phyloP scores from a whole-genome alignment of 2,329 filamentous ascomycete species.

The Curvularia hawaiiensis region DNA sequence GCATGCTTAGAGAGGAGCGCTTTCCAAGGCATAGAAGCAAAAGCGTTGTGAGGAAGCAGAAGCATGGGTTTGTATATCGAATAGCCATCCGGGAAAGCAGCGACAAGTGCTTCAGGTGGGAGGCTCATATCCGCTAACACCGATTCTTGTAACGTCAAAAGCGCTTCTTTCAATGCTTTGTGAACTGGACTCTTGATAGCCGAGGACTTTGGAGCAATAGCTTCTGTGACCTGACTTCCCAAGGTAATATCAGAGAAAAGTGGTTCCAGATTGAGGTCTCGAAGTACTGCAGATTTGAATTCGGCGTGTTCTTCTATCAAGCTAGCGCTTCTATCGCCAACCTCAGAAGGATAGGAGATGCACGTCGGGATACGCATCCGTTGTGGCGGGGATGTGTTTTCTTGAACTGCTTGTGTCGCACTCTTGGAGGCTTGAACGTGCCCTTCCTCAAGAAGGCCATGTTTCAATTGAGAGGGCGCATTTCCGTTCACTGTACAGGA shows the following conservation, averaged over 20 bases:
- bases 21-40: slow-evolving; percentile 46
- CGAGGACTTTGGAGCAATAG: background rate
- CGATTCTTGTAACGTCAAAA: slow-evolving; percentile 17
- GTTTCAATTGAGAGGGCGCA: background rate
- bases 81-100: slow-evolving; percentile 51
- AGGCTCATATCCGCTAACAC: slow-evolving; percentile 23
- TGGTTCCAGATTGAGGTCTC: slow-evolving; percentile 14
- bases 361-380: slow-evolving; percentile 33
- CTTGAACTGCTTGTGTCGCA: background rate
- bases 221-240: slow-evolving; percentile 8
- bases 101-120: slow-evolving; percentile 23
- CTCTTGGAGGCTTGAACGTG: background rate
- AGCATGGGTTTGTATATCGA: slow-evolving; percentile 63
- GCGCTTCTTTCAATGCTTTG: slow-evolving; percentile 25
- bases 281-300: slow-evolving; percentile 12
- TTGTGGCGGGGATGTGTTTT: background rate
- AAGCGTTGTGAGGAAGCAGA: slow-evolving; percentile 58
- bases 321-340: background rate
- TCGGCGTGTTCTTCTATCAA: background rate
- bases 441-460: slow-evolving; percentile 3
- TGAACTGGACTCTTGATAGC: slow-evolving; percentile 29
- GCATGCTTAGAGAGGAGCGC: slow-evolving; percentile 33
- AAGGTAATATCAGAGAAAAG: slow-evolving; percentile 21
- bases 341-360: slow-evolving; percentile 1
- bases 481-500: background rate